Conservation (phyloP, 2,329 filamentous ascomycete species). For the Rutstroemia sp. region DNA sequence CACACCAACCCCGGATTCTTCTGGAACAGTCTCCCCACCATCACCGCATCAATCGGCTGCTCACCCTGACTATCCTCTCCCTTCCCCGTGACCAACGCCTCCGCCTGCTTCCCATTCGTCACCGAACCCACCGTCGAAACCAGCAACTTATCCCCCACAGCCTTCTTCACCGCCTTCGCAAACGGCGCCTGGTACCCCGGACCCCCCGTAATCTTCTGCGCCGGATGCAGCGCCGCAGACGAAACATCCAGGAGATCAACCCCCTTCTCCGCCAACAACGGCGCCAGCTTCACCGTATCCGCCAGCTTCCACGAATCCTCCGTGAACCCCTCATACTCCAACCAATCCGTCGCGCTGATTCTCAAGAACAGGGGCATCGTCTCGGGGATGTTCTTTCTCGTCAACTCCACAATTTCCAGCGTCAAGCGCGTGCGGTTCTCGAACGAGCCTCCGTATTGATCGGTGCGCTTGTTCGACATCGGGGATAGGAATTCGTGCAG, state of each 20-base stretch:
- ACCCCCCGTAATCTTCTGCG: conserved; percentile 48
- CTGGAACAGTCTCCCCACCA: conserved; percentile 47
- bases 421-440: conserved; percentile 65
- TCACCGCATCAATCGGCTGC: conserved; percentile 40
- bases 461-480: conserved; percentile 59
- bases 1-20: conserved; percentile 52
- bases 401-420: conserved; percentile 58
- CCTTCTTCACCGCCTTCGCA: conserved; percentile 63
- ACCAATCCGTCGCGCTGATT: conserved; percentile 69
- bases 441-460: conserved; percentile 60
- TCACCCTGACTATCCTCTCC: conserved; percentile 36
- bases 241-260: conserved; percentile 72
- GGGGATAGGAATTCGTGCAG: conserved; percentile 64
- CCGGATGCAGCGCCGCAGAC: conserved; percentile 55
- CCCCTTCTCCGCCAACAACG: conserved; percentile 54
- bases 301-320: conserved; percentile 59
- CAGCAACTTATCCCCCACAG: conserved; percentile 52
- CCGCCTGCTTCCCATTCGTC: conserved; percentile 36
- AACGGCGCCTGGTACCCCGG: conserved; percentile 67
- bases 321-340: conserved; percentile 50
- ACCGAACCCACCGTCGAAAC: conserved; percentile 44
- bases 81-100: conserved; percentile 40
- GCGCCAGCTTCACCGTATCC: conserved; percentile 56
- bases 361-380: conserved; percentile 66
- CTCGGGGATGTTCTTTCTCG: conserved; percentile 55